Evolutionary conservation across 495 filamentous ascomycete genomes (phyloP).

Genomic region (Annulohypoxylon stygium): DNA sequence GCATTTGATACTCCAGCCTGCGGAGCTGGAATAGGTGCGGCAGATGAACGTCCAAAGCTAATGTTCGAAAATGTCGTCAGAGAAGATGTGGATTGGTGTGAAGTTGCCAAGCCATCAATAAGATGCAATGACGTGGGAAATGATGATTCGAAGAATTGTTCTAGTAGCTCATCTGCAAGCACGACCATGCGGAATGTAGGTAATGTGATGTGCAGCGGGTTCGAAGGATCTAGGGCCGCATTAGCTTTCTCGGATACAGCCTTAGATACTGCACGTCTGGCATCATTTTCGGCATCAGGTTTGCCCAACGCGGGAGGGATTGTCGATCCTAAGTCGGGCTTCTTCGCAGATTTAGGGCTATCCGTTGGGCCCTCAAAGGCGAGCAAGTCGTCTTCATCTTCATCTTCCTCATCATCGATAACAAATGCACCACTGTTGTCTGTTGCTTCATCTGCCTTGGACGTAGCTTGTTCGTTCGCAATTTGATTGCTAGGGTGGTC

Average conservation of each 20-base stretch:
- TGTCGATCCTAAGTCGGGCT: slow-evolving; percentile 37
- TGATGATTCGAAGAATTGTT: slow-evolving; percentile 92
- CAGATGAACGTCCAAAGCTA: slow-evolving; percentile 63
- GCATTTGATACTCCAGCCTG: slow-evolving; percentile 64
- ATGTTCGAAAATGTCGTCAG: slow-evolving; percentile 85
- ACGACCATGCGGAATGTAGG: slow-evolving; percentile 99
- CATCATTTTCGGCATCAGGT: slow-evolving; percentile 37
- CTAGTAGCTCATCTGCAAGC: slow-evolving; percentile 92
- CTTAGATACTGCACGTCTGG: slow-evolving; percentile 61
- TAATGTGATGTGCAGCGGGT: slow-evolving; percentile 94
- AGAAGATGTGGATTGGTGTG: slow-evolving; percentile 64
- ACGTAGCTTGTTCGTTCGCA: slow-evolving; percentile 31
- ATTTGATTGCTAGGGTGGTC: slow-evolving; percentile 76
- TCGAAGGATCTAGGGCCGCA: slow-evolving; percentile 88
- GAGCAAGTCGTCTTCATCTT: slow-evolving; percentile 76
- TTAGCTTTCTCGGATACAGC: slow-evolving; percentile 78
- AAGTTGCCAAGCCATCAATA: slow-evolving; percentile 60
- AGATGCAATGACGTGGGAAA: slow-evolving; percentile 75
- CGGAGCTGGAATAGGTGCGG: slow-evolving; percentile 52
- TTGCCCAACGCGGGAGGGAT: slow-evolving; percentile 47
- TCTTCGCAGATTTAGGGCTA: slow-evolving; percentile 52
- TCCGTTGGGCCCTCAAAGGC: slow-evolving; percentile 59
- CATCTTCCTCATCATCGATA: slow-evolving; percentile 80
- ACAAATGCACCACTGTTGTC: slow-evolving; percentile 70
- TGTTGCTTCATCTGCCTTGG: slow-evolving; percentile 41